phyloP scores from a whole-genome alignment of 192 early-diverging fungal genomes.

The Chytriomyces hyalinus region DNA sequence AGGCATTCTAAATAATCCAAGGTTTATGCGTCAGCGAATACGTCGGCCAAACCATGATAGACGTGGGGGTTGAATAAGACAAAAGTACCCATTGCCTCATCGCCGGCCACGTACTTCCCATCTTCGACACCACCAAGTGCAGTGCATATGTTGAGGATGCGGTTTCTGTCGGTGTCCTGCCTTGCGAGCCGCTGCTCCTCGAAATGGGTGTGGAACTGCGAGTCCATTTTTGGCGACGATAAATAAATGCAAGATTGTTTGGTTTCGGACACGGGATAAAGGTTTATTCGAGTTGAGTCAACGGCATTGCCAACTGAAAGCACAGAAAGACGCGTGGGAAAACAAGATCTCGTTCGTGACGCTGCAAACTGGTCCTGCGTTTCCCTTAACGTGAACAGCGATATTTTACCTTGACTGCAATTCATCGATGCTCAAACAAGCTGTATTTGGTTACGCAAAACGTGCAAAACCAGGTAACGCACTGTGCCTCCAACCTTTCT shows the following conservation, averaged over 20 bases:
- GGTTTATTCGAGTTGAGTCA: too few species aligned
- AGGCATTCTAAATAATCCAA: slow-evolving; percentile 68
- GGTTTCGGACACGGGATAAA: too few species aligned
- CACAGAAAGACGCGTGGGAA: too few species aligned
- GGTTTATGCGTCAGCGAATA: neutral
- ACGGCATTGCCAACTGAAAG: too few species aligned
- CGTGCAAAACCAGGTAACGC: neutral
- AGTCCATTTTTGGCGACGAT: neutral
- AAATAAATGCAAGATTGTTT: too few species aligned
- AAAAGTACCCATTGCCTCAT: slow-evolving; percentile 76
- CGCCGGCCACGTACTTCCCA: slow-evolving; percentile 74
- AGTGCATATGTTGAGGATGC: slow-evolving; percentile 78
- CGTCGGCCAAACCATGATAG: neutral
- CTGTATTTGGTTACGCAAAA: too few species aligned
- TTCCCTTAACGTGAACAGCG: too few species aligned
- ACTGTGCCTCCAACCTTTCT: neutral
- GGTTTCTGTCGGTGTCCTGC: slow-evolving; percentile 32
- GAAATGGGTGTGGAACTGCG: neutral
- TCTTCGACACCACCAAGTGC: slow-evolving; percentile 82
- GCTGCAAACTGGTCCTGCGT: too few species aligned
- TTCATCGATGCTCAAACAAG: too few species aligned
- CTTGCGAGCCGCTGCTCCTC: slow-evolving; percentile 13
- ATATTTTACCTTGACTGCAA: too few species aligned
- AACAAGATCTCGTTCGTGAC: too few species aligned
- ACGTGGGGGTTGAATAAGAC: neutral